These are phyloP conservation scores for Venturia nashicola DNA, from an alignment of 2,329 filamentous ascomycete genomes.

Conservation along the genomic window DNA sequence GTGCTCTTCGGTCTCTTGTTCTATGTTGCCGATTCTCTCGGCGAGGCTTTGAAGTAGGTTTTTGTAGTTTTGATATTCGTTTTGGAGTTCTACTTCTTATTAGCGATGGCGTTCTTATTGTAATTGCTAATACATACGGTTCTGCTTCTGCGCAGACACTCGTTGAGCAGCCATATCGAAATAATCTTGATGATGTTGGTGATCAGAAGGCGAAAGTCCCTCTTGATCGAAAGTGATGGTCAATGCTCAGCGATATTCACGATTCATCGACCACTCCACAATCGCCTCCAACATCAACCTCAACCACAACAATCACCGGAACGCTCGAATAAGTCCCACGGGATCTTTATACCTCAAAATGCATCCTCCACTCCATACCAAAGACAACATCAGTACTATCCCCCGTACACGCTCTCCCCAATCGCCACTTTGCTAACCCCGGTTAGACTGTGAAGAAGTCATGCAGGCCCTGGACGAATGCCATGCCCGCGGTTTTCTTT, in stretches of 20 bases:
- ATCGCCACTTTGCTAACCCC: slow-evolving; percentile 10
- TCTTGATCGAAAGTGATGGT: slow-evolving; percentile 3
- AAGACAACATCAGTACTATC: slow-evolving; percentile 65
- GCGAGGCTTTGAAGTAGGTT: slow-evolving; percentile 79
- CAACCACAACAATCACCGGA: slow-evolving; percentile 10
- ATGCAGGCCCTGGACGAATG: slow-evolving; percentile 93
- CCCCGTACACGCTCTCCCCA: background rate
- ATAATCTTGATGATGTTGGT: slow-evolving; percentile 1
- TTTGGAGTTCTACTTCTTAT: slow-evolving; percentile 54
- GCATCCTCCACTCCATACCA: slow-evolving; percentile 96
- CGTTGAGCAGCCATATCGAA: slow-evolving; percentile 33
- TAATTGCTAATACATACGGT: slow-evolving; percentile 38
- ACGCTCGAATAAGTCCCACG: slow-evolving; percentile 11
- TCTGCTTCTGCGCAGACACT: slow-evolving; percentile 56
- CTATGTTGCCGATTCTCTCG: slow-evolving; percentile 92
- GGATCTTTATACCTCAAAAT: slow-evolving; percentile 38
- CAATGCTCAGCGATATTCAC: slow-evolving; percentile 7
- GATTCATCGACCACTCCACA: slow-evolving; percentile 2
- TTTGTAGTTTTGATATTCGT: slow-evolving; percentile 66
- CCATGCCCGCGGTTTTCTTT: slow-evolving; percentile 82
- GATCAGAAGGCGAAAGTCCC: background rate
- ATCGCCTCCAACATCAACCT: background rate
- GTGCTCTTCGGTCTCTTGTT: slow-evolving; percentile 95
- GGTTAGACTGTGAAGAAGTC: slow-evolving; percentile 79
- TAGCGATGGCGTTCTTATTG: background rate